Evolutionary conservation across 192 early-diverging fungal species (phyloP), one percentile per base, ranked within the genome.

Genomic region (Dissophora globulifera): DNA sequence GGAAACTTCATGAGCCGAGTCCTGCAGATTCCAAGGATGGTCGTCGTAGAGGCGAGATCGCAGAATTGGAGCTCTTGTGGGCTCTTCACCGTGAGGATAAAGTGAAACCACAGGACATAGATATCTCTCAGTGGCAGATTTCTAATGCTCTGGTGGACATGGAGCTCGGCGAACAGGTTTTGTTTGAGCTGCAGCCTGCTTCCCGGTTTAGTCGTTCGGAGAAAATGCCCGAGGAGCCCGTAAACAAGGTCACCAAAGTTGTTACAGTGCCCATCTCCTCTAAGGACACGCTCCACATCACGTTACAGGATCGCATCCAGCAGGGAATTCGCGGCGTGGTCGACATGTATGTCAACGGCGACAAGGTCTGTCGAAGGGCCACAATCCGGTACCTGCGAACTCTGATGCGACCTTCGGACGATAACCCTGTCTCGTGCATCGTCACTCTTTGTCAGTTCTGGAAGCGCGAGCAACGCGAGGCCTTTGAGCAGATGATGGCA

Each of bases 61-160:
- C 38, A 2, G 41, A 58, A 20, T 23, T 58, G 2, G 41, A 43
- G 22, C 41, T 58, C 15, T 3, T 58, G 1, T 58, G 55, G 55
- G 40, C 19, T 23, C 17, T 45, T 2, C 23, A 58, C 12, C 4
- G 2, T 5, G 55, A 58, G 1, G 55, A 29, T 13, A 38, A 38
- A 38, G n/a, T n/a, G n/a, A n/a, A n/a, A n/a, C n/a, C n/a, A n/a
- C n/a, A 38, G 13, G 35, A 13, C 35, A 13, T 38, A 38, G 35
- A 26, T 15, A 40, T n/a, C 53, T 10, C 3, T 7, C 11, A 43
- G 2, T 4, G 12, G 22, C 17, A 26, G 10, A 43, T 45, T 25
- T 2, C 11, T 2, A 16, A 7, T 26, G 41, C 31, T 1, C 12
- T 25, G 23, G 41, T 25, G 13, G 52, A 5, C 17, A 5, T 54